phyloP scores from a whole-genome alignment of 257 asterid species.

The Przewalskia tangutica region DNA sequence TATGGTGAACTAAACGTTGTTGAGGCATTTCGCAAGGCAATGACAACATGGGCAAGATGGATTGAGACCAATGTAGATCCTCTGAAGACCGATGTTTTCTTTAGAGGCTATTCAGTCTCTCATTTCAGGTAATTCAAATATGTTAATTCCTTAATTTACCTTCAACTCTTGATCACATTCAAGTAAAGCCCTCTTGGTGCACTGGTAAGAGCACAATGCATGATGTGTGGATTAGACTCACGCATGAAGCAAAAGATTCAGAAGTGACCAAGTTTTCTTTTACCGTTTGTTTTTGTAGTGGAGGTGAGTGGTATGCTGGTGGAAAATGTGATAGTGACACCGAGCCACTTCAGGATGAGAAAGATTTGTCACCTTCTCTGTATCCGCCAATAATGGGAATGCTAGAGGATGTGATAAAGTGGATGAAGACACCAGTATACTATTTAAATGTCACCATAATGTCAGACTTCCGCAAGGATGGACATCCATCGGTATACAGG shows the following conservation, averaged over 20 bases:
- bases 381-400: slow-evolving; percentile 79
- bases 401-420: slow-evolving; percentile 48
- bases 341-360: slow-evolving; percentile 51
- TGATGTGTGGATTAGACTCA: neutral
- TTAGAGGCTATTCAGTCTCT: slow-evolving; percentile 81
- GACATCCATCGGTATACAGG: slow-evolving; percentile 81
- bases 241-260: neutral
- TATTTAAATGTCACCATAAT: slow-evolving; percentile 72
- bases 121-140: slow-evolving; percentile 64
- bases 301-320: slow-evolving; percentile 93
- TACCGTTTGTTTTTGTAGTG: slow-evolving; percentile 33
- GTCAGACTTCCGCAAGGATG: slow-evolving; percentile 78
- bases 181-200: neutral
- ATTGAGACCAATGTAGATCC: slow-evolving; percentile 56
- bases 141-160: neutral
- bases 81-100: slow-evolving; percentile 50
- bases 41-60: slow-evolving; percentile 80
- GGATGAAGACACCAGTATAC: slow-evolving; percentile 50
- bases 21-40: slow-evolving; percentile 82
- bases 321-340: slow-evolving; percentile 80
- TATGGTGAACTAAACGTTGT: slow-evolving; percentile 64
- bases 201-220: neutral
- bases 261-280: neutral
- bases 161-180: neutral
- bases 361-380: slow-evolving; percentile 32